Percentiles rank a stretch among this genome's conserved stretches.
These are phyloP conservation scores for Pichia gijzeniarum DNA, from an alignment of 805 yeast species.

Conservation along the genomic window DNA sequence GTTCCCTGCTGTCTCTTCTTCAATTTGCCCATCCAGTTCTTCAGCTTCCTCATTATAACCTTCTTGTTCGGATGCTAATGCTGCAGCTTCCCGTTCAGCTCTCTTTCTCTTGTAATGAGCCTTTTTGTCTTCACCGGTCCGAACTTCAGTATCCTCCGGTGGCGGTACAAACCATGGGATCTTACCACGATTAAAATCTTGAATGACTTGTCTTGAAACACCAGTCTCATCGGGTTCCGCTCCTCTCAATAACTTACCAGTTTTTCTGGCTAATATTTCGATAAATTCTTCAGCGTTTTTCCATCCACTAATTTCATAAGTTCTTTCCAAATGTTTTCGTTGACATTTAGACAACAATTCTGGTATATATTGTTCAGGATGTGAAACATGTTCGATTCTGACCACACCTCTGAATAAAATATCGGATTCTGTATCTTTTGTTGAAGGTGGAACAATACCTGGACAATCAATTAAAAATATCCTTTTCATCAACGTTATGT, in stretches of 20 bases:
- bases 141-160: conserved; percentile 61
- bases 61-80: conserved; percentile 23
- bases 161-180: conserved; percentile 98
- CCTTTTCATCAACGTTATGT: conserved; percentile 92
- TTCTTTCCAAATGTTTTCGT: conserved; percentile 85
- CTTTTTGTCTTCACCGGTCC: conserved; percentile 52
- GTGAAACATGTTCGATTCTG: conserved; percentile 93
- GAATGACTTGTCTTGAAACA: conserved; percentile 81
- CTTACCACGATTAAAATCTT: conserved; percentile 94
- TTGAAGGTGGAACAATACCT: conserved; percentile 95
- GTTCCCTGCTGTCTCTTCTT: conserved; percentile 21
- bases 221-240: conserved; percentile 97
- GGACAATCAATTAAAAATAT: conserved; percentile 97
- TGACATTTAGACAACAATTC: conserved; percentile 81
- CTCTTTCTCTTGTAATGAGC: conserved; percentile 48
- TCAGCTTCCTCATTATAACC: conserved; percentile 17
- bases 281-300: conserved; percentile 67
- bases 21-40: conserved; percentile 19
- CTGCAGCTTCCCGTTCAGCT: conserved; percentile 38
- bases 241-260: conserved; percentile 88
- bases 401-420: conserved; percentile 95
- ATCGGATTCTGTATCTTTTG: conserved; percentile 85
- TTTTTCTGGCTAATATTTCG: conserved; percentile 86
- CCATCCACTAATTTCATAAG: conserved; percentile 95
- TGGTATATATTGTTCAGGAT: conserved; percentile 94